These are phyloP conservation scores for Penicillium odoratum DNA, from an alignment of 495 filamentous ascomycete genomes.

Conservation along the genomic window DNA sequence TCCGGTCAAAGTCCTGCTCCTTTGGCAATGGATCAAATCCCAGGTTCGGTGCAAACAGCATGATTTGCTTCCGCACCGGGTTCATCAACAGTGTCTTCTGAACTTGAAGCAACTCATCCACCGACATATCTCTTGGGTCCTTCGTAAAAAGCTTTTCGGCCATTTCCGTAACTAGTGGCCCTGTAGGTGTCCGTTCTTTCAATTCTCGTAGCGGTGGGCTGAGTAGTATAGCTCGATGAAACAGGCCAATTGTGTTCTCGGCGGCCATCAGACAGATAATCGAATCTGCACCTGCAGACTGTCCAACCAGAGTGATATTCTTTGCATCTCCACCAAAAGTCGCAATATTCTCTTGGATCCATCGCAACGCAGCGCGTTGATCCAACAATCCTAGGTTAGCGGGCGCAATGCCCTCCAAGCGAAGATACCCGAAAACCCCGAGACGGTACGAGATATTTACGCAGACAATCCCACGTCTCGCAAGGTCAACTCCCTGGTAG, in stretches of 20 bases:
- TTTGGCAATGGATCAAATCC: slow-evolving; percentile 7
- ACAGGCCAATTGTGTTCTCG: slow-evolving; percentile 4
- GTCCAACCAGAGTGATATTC: slow-evolving; percentile 47
- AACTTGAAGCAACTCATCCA: slow-evolving; percentile 7
- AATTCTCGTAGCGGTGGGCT: slow-evolving; percentile 14
- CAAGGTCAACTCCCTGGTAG: slow-evolving; percentile 10
- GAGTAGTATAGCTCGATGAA: slow-evolving; percentile 17
- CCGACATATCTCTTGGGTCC: slow-evolving; percentile 7
- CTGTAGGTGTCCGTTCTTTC: slow-evolving; percentile 8
- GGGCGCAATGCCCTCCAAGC: slow-evolving; percentile 34
- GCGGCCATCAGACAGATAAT: slow-evolving; percentile 13
- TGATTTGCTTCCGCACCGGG: slow-evolving; percentile 6
- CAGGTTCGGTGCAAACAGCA: slow-evolving; percentile 15
- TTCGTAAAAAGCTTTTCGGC: slow-evolving; percentile 10
- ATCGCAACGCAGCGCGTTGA: slow-evolving; percentile 39
- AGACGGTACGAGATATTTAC: slow-evolving; percentile 16
- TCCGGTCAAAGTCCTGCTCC: slow-evolving; percentile 14
- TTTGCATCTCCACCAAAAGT: slow-evolving; percentile 46
- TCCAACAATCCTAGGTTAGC: slow-evolving; percentile 39
- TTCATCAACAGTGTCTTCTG: slow-evolving; percentile 12
- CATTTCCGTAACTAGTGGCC: slow-evolving; percentile 1
- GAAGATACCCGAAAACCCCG: slow-evolving; percentile 31
- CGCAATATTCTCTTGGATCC: slow-evolving; percentile 50
- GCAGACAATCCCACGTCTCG: slow-evolving; percentile 8
- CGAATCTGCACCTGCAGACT: slow-evolving; percentile 41